phyloP scores from a whole-genome alignment of 345 rosid species.

The Euphorbia lathyris region DNA sequence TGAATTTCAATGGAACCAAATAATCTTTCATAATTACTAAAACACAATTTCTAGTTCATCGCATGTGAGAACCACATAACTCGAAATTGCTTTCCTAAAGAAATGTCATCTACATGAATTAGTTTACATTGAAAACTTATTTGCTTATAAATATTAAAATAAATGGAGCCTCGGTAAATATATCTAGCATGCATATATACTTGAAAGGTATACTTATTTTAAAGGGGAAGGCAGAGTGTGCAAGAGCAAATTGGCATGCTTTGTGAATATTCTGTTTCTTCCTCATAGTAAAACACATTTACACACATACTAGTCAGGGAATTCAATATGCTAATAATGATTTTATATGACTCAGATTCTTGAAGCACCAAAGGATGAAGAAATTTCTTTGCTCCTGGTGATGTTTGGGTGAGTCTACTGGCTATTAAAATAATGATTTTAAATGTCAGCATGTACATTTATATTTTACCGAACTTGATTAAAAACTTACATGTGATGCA shows the following conservation, averaged over 20 bases:
- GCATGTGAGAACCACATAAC: neutral
- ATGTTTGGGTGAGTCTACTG: conserved; percentile 67
- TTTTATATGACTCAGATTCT: conserved; percentile 64
- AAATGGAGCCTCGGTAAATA: too few species aligned
- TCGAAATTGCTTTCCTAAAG: neutral
- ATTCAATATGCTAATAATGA: neutral
- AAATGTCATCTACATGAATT: neutral
- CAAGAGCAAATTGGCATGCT: neutral
- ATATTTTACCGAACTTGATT: neutral
- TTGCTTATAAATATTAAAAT: neutral
- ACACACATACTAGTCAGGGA: neutral
- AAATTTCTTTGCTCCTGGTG: conserved; percentile 77
- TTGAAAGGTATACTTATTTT: neutral
- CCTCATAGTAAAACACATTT: neutral
- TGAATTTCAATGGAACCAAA: neutral
- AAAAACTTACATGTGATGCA: conserved; percentile 5
- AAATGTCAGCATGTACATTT: neutral
- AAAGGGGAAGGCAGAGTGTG: neutral
- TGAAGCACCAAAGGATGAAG: conserved; percentile 90
- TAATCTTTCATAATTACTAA: neutral
- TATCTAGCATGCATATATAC: neutral
- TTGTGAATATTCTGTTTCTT: neutral
- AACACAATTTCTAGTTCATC: neutral
- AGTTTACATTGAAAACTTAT: neutral
- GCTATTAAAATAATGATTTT: conserved; percentile 1